Base-by-base conservation (phyloP, 1,139 yeast species). In the Zygosaccharomyces pseudobailii region DNA sequence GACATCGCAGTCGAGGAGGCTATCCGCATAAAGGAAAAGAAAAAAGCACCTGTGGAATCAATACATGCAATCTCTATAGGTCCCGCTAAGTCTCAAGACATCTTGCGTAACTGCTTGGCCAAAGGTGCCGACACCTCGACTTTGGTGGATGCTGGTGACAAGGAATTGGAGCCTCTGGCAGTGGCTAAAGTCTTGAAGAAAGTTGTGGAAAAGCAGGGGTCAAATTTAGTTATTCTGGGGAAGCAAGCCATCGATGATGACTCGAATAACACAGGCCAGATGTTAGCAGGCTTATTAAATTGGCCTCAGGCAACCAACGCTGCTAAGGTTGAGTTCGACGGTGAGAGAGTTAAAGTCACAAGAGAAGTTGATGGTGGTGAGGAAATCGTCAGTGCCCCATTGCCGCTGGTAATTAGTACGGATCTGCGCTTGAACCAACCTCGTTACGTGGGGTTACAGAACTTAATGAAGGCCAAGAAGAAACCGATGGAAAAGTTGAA, bases 271-370 rank as follows among this genome's bases (percentile, higher is more conserved):
- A 90, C 97, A n/a, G 98, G 98, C 23, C 97, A 90, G 70, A 87
- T 92, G 81, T 78, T 92, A 50, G 97, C 97, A 2, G 97, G 97
- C 6, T 73, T 92, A 55, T 77, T 92, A 68, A 80, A 84, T 62
- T 92, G 98, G 98, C 95, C 97, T 17, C 98, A 92, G 70, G 97
- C 97, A 31, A 90, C 97, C 39, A 87, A 89, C 65, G 98, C 97
- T 6, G 84, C 95, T 43, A 86, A 88, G 68, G 94, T 92, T 31
- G 86, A 77, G 46, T 48, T 66, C 13, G 69, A 78, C 73, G 36
- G 80, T 79, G 25, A 78, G 43, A 68, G 70, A 46, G 84, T 88
- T 27, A 77, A 78, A 34, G 95, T 92, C 23, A 87, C 94, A 37
- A 79, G 97, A 63, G 98, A 92, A 72, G 81, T 90, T 46, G 98